A percentile compares a stretch with the other conserved stretches of the same genome.
Conservation (phyloP, 2,329 filamentous ascomycete species). For the Pseudogymnoascus sp. region DNA sequence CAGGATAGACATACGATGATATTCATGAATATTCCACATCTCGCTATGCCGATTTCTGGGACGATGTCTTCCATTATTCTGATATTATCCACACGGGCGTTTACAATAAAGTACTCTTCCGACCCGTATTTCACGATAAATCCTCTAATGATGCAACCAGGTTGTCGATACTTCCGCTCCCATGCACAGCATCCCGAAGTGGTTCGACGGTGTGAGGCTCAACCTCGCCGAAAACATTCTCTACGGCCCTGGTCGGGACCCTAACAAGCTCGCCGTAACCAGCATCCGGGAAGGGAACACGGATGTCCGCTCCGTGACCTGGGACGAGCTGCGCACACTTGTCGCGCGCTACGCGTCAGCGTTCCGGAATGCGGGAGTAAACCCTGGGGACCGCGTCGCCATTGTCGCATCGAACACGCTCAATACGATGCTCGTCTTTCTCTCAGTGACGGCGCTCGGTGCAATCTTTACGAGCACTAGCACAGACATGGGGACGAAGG, state of each 20-base stretch:
- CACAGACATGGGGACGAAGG: constrained; percentile 76
- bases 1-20: neutral
- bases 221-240: constrained; percentile 76
- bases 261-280: constrained; percentile 59
- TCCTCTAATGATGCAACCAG: constrained; percentile 17
- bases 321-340: constrained; percentile 49
- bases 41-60: neutral
- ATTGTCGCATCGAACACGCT: constrained; percentile 65
- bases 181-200: constrained; percentile 62
- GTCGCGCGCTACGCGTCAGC: constrained; percentile 51
- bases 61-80: neutral
- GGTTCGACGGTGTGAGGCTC: constrained; percentile 65
- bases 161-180: constrained; percentile 61
- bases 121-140: neutral
- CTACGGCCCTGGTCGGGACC: constrained; percentile 60
- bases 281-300: constrained; percentile 62
- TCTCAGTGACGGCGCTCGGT: constrained; percentile 58
- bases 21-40: neutral
- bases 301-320: constrained; percentile 45
- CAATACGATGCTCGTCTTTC: constrained; percentile 61
- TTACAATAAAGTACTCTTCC: neutral
- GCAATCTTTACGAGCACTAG: constrained; percentile 66
- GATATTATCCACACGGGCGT: neutral
- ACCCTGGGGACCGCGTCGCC: constrained; percentile 64
- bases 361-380: constrained; percentile 55